These are phyloP conservation scores for Mortierella antarctica DNA, from an alignment of 192 early-diverging fungal species.

Conservation along the genomic window DNA sequence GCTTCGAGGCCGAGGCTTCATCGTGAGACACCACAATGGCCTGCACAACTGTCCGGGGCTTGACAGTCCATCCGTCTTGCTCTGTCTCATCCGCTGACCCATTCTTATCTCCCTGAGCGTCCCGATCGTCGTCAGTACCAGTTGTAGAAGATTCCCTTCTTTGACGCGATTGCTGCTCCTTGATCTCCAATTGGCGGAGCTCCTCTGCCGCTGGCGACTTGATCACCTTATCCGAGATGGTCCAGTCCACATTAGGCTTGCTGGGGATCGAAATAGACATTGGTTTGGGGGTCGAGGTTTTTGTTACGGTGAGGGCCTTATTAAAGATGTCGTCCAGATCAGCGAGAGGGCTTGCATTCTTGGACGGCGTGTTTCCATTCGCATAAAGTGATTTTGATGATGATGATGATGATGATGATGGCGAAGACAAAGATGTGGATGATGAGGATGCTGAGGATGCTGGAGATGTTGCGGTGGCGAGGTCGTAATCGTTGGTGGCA, in stretches of 20 bases:
- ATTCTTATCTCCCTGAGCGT: slow-evolving; percentile 49
- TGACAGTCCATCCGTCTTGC: slow-evolving; percentile 54
- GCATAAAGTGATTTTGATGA: slow-evolving; percentile 28
- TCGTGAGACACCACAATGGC: slow-evolving; percentile 61
- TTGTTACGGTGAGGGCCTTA: not conserved
- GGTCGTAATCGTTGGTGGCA: slow-evolving; percentile 20
- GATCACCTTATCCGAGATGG: slow-evolving; percentile 19
- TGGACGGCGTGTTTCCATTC: not conserved
- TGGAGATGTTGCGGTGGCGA: not conserved
- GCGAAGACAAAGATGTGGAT: not conserved
- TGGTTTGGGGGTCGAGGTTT: slow-evolving; percentile 9
- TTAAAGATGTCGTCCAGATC: slow-evolving; percentile 27
- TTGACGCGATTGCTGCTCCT: slow-evolving; percentile 25
- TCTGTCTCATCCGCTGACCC: slow-evolving; percentile 33
- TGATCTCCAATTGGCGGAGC: slow-evolving; percentile 14
- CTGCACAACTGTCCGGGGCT: slow-evolving; percentile 58
- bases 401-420: slow-evolving; percentile 4
- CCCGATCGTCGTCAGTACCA: slow-evolving; percentile 12
- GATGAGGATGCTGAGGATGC: slow-evolving; percentile 1
- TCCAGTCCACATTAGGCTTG: slow-evolving; percentile 29
- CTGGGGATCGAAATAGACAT: slow-evolving; percentile 21
- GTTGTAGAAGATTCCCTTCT: slow-evolving; percentile 16
- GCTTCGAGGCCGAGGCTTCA: slow-evolving; percentile 56
- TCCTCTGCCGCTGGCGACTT: slow-evolving; percentile 39
- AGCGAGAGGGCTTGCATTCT: slow-evolving; percentile 23